Base-by-base conservation (phyloP, 2,329 filamentous ascomycete genomes). In the Colletotrichum cordylinicola region DNA sequence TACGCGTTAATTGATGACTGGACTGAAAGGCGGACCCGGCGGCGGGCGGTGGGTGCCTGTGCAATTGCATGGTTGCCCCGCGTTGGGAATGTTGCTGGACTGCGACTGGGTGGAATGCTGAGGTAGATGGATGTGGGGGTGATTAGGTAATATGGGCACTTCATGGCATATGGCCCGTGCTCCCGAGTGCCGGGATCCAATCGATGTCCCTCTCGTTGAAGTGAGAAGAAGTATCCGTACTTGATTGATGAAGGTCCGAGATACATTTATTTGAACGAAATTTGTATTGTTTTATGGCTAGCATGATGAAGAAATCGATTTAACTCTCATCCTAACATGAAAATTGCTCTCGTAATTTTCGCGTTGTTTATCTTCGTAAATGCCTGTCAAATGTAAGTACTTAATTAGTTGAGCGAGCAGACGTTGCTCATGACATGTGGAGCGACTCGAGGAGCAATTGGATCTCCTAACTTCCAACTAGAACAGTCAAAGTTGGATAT, bases 311-410 rank as follows among this genome's bases (percentile, higher is more conserved):
- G 39, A 12, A 9, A 2, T 48, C n/a, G 6, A 12, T 48, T 43
- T 1, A 1, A 43, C 10, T 43, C 18, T 43, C 0, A n/a, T n/a
- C 8, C 18, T 0, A n/a, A n/a, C 0, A 4, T n/a, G 39, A 21
- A 0, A 1, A 1, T 4, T n/a, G 0, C 0, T n/a, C n/a, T n/a
- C 0, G 39, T 48, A 48, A 6, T 48, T 48, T 48, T 48, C 18
- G 18, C 5, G 39, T 1, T 4, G 24, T 27, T 27, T 27, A 27
- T 27, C 24, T 27, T 27, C 24, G 24, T 5, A 27, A 27, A 27
- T 27, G 24, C 24, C 24, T 27, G 24, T 27, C 24, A 27, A 27
- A 27, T 5, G 6, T 27, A 27, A 27, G 24, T 27, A 27, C 24
- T 27, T 27, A 6, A 5, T 27, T 27, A 6, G 24, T 27, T 27